Evolutionary conservation across 805 yeast genomes (phyloP).

Genomic region (Starmerella tilneyi): DNA sequence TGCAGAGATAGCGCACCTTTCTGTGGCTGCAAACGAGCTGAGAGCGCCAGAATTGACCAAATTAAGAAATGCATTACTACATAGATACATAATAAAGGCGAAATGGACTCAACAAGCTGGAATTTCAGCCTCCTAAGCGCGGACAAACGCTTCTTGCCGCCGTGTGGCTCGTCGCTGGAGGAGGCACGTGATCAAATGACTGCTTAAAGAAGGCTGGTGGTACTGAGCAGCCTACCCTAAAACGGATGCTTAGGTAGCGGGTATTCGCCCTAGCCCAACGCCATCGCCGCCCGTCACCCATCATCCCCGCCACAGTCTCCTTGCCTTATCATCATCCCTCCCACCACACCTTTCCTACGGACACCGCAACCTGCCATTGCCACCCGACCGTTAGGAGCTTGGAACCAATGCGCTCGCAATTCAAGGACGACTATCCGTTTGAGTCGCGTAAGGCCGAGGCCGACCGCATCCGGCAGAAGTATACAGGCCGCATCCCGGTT

Average conservation of each 20-base stretch:
- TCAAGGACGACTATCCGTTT: conserved; percentile 90
- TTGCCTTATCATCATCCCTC: conserved; percentile 1
- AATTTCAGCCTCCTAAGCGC: no score
- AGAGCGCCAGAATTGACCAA: no score
- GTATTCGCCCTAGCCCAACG: conserved; percentile 4
- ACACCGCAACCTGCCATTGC: conserved; percentile 5
- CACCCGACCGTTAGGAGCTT: background rate
- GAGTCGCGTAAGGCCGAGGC: conserved; percentile 94
- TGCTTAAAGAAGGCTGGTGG: conserved; percentile 1
- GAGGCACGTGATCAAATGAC: background rate
- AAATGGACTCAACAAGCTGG: no score
- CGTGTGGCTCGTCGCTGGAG: background rate
- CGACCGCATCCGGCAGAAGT: conserved; percentile 76
- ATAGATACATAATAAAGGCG: no score
- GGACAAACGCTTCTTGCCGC: no score
- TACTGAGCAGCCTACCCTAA: background rate
- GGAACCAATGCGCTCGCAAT: conserved; percentile 70
- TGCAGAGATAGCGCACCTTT: no score
- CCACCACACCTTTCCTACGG: background rate
- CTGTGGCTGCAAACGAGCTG: no score
- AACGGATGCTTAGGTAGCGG: background rate
- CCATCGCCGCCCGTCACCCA: conserved; percentile 5
- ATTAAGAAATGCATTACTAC: no score
- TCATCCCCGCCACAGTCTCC: conserved; percentile 7
- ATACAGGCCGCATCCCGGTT: conserved; percentile 87